These are phyloP conservation scores for Thalassiosira profunda DNA, from an alignment of 108 stramenopile genomes.

Conservation along the genomic window DNA sequence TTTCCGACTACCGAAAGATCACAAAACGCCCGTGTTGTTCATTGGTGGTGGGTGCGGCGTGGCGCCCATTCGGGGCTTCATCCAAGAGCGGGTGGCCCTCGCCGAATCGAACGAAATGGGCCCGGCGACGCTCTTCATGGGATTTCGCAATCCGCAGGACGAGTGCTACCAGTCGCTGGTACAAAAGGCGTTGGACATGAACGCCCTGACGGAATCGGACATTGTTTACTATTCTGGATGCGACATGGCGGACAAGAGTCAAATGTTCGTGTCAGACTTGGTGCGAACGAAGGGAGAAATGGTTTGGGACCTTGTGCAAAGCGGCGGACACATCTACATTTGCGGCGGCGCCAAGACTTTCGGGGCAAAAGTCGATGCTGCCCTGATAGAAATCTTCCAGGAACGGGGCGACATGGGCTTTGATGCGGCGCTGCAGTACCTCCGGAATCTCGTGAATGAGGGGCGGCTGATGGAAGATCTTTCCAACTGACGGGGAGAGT, in stretches of 20 bases:
- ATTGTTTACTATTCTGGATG: constrained; percentile 44
- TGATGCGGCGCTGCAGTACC: constrained; percentile 55
- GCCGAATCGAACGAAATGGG: constrained; percentile 27
- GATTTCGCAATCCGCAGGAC: constrained; percentile 67
- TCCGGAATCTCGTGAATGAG: constrained; percentile 48
- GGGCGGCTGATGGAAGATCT: constrained; percentile 63
- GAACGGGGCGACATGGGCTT: constrained; percentile 50
- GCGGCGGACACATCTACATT: constrained; percentile 59
- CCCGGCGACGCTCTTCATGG: constrained; percentile 56
- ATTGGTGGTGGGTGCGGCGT: constrained; percentile 81
- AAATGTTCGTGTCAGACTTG: constrained; percentile 49
- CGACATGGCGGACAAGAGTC: constrained; percentile 22
- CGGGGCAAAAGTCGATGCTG: constrained; percentile 63
- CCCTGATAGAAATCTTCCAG: constrained; percentile 56
- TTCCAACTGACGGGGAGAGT: no score
- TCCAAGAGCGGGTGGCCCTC: constrained; percentile 64
- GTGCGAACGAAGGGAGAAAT: constrained; percentile 27
- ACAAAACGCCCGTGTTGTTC: constrained; percentile 55
- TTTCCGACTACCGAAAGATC: constrained; percentile 67
- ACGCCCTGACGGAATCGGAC: constrained; percentile 50
- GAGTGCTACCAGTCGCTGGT: constrained; percentile 56
- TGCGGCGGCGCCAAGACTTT: constrained; percentile 77
- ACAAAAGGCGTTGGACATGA: constrained; percentile 37
- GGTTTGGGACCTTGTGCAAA: constrained; percentile 48
- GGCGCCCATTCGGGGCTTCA: constrained; percentile 70